Percentiles rank a stretch among this genome's conserved stretches.
phyloP scores from a whole-genome alignment of 2,329 filamentous ascomycete species.

The Eurotiales sp. region DNA sequence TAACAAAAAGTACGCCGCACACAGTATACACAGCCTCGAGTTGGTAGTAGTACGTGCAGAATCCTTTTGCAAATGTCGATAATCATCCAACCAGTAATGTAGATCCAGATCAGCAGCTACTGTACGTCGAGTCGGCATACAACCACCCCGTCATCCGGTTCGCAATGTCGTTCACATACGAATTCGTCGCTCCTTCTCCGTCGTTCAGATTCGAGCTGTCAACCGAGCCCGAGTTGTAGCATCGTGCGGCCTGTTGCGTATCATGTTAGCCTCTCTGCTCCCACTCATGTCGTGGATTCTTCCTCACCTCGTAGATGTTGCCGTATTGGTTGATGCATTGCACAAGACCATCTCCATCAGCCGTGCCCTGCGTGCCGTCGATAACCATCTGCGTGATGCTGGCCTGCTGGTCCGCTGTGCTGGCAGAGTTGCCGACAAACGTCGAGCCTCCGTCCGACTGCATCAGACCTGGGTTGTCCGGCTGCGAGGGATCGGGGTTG shows the following conservation, averaged over 20 bases:
- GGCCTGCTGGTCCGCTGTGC: constrained; percentile 2
- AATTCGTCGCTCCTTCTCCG: constrained; percentile 10
- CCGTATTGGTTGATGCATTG: constrained; percentile 14
- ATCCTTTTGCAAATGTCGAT: no score
- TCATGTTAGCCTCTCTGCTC: background rate
- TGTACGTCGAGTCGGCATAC: background rate
- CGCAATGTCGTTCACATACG: constrained; percentile 14
- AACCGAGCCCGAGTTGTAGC: constrained; percentile 14
- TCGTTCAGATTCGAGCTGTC: constrained; percentile 10
- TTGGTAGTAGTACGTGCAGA: no score
- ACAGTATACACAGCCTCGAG: no score
- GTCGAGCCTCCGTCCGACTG: constrained; percentile 12
- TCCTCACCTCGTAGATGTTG: constrained; percentile 12
- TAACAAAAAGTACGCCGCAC: no score
- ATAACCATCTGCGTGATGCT: constrained; percentile 13
- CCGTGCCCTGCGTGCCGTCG: constrained; percentile 10
- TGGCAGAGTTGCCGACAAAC: constrained; percentile 10
- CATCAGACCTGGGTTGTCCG: constrained; percentile 13
- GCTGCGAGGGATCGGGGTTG: constrained; percentile 12
- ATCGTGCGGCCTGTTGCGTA: constrained; percentile 7
- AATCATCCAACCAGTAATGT: background rate
- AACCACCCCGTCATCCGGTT: constrained; percentile 13
- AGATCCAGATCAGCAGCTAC: background rate
- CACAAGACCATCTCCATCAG: constrained; percentile 10
- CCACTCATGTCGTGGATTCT: no score